These are phyloP conservation scores for Pinus taeda DNA, from an alignment of 75 land plant genomes.

Conservation along the genomic window DNA sequence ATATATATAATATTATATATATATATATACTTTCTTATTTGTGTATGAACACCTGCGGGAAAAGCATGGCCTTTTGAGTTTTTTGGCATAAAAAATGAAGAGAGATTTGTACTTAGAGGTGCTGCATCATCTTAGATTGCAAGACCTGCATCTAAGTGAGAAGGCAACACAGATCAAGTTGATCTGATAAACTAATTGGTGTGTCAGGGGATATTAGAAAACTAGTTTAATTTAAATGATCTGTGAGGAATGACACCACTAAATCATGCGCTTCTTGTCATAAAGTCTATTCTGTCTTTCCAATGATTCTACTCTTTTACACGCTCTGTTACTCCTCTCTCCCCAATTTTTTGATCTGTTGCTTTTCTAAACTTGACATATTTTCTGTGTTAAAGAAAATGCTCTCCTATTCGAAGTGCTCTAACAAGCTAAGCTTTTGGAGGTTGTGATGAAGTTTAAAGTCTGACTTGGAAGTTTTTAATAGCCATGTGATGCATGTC, in stretches of 20 bases:
- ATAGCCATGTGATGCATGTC: background rate
- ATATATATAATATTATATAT: too few relatives aligned
- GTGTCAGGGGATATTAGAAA: background rate
- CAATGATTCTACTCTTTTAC: background rate
- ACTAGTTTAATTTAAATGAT: background rate
- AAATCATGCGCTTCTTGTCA: too few relatives aligned
- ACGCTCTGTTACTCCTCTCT: background rate
- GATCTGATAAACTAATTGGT: too few relatives aligned
- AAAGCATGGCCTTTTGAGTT: too few relatives aligned
- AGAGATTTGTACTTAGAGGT: too few relatives aligned
- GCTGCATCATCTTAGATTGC: too few relatives aligned
- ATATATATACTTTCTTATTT: too few relatives aligned
- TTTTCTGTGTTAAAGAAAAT: background rate
- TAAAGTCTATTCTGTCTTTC: too few relatives aligned
- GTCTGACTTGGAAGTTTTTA: background rate
- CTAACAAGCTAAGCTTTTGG: background rate
- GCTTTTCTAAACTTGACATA: background rate
- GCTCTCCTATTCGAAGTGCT: background rate
- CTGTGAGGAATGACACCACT: background rate
- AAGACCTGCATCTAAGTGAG: too few relatives aligned
- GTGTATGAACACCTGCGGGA: too few relatives aligned
- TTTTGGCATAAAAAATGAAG: too few relatives aligned
- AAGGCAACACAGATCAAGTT: too few relatives aligned
- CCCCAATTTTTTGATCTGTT: background rate
- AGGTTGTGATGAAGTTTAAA: background rate